phyloP scores from a whole-genome alignment of 1,284 basidiomycete species.

The Bjerkandera adusta region DNA sequence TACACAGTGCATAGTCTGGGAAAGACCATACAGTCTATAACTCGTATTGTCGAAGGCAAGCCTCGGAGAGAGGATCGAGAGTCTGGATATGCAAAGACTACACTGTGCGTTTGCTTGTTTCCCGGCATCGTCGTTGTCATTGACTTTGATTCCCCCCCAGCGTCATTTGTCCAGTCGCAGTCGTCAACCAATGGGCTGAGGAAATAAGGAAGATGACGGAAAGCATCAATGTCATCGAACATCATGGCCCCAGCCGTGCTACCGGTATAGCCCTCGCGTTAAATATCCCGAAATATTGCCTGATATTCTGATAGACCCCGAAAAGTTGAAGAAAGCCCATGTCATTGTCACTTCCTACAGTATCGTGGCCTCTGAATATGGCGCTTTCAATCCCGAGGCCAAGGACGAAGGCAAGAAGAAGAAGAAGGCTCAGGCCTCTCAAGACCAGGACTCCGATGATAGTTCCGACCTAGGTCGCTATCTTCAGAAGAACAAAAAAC shows the following conservation, averaged over 20 bases:
- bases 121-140: conserved; percentile 4
- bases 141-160: conserved; percentile 35
- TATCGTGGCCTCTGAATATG: conserved; percentile 74
- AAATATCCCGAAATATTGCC: background rate
- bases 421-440: conserved; percentile 33
- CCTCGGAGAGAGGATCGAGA: conserved; percentile 66
- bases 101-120: conserved; percentile 56
- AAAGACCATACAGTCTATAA: conserved; percentile 91
- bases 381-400: conserved; percentile 40
- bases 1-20: conserved; percentile 72
- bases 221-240: conserved; percentile 70
- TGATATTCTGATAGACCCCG: conserved; percentile 47
- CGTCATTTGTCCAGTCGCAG: conserved; percentile 79
- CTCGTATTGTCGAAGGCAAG: conserved; percentile 77
- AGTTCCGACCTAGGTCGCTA: conserved; percentile 1
- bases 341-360: conserved; percentile 87
- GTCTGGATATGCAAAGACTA: conserved; percentile 69
- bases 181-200: conserved; percentile 90
- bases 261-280: conserved; percentile 46
- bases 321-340: conserved; percentile 59
- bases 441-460: conserved; percentile 38
- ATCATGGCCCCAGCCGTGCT: conserved; percentile 77
- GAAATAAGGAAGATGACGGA: conserved; percentile 82
- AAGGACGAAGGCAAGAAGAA: conserved; percentile 46
- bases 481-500: conserved; percentile 35